These are phyloP conservation scores for Vitis rupestris DNA, from an alignment of 164 flowering plant species.

Conservation along the genomic window DNA sequence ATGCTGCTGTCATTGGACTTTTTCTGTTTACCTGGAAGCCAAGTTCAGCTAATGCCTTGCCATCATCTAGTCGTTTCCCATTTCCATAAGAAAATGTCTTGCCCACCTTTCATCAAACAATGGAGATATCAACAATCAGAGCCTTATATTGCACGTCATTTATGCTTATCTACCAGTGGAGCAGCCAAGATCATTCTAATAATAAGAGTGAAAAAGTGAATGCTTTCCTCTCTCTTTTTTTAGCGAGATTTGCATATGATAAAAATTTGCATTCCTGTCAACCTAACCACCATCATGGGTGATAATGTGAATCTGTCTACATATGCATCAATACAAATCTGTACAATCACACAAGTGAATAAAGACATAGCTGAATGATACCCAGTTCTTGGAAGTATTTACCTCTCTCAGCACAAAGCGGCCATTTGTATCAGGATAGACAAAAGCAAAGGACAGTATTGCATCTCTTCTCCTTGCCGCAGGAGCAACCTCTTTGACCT, in stretches of 20 bases:
- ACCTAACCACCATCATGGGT: neutral
- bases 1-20: neutral
- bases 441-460: slow-evolving; percentile 89
- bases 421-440: slow-evolving; percentile 87
- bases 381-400: neutral
- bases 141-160: neutral
- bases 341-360: no score
- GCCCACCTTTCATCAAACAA: slow-evolving; percentile 61
- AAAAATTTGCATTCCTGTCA: no score
- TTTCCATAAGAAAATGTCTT: slow-evolving; percentile 66
- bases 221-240: no score
- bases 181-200: no score
- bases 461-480: slow-evolving; percentile 92
- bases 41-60: slow-evolving; percentile 68
- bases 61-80: slow-evolving; percentile 65
- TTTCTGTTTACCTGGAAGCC: slow-evolving; percentile 61
- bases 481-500: slow-evolving; percentile 97
- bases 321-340: no score
- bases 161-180: neutral
- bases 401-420: slow-evolving; percentile 77
- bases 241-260: no score
- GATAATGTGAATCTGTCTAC: neutral
- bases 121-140: neutral
- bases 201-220: neutral
- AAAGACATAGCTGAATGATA: no score